Conservation (phyloP, 495 filamentous ascomycete species). For the Xylona heveae region DNA sequence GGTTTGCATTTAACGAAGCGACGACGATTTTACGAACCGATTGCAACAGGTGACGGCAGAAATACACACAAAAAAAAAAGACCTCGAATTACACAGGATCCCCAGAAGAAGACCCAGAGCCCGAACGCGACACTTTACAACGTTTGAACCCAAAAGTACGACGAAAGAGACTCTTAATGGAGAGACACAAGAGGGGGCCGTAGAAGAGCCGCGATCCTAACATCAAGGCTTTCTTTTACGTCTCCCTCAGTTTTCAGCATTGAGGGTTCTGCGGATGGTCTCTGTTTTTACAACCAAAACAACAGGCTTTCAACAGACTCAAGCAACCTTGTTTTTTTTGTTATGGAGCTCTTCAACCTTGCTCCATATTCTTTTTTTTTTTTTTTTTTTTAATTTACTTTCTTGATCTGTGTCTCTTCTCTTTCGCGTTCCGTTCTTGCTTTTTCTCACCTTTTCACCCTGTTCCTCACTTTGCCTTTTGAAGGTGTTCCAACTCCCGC, state of each 20-base stretch:
- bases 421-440: slow-evolving; percentile 7
- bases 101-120: too few relatives aligned
- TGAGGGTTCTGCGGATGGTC: slow-evolving; percentile 32
- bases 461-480: slow-evolving; percentile 1
- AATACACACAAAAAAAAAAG: too few relatives aligned
- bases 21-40: too few relatives aligned
- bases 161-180: slow-evolving; percentile 2
- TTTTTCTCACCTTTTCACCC: background rate
- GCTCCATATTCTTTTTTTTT: slow-evolving; percentile 17
- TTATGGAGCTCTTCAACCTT: slow-evolving; percentile 50
- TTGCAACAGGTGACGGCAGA: too few relatives aligned
- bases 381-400: slow-evolving; percentile 12
- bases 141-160: too few relatives aligned
- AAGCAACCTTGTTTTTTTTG: slow-evolving; percentile 42
- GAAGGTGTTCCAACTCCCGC: too few relatives aligned
- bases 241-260: slow-evolving; percentile 14
- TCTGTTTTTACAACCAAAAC: slow-evolving; percentile 70
- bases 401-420: too few relatives aligned
- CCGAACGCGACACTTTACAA: too few relatives aligned
- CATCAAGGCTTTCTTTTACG: slow-evolving; percentile 21
- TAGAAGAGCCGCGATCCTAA: slow-evolving; percentile 25
- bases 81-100: too few relatives aligned
- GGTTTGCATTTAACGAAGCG: too few relatives aligned
- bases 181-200: slow-evolving; percentile 11
- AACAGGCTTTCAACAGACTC: slow-evolving; percentile 59